Evolutionary conservation across 2,329 filamentous ascomycete species (phyloP), one percentile per base, ranked within the genome.

Genomic region (Fusarium nygamai): DNA sequence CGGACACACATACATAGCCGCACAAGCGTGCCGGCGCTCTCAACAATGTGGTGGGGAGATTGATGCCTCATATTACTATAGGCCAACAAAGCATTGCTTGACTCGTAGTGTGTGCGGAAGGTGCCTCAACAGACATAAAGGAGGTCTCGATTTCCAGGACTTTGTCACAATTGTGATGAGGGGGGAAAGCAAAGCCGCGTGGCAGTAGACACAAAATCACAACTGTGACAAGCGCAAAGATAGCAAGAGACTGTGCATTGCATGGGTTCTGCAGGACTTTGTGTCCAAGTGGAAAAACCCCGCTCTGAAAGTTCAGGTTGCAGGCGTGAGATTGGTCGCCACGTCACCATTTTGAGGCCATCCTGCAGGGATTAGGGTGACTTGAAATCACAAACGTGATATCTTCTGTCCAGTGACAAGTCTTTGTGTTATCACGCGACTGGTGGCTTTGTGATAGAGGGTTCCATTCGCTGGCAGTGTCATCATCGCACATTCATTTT

Each of bases 301-400:
- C 33, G 62, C 58, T 46, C 14, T 36, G 20, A n/a, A 9, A 33
- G 33, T 5, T 56, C 24, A 61, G 46, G n/a, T 34, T 38, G 7
- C 34, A 24, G 27, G 33, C 13, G 22, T 29, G 17, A 65, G 58
- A 63, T 53, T 63, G 58, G 39, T 16, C 24, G 57, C 31, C 62
- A 62, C 62, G 62, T 63, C 46, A 53, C 31, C 27, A 9, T 34
- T 39, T 63, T 46, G 58, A 63, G 58, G 46, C 58, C 62, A 38
- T 14, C 62, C 7, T 31, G 19, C 62, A 31, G 36, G 38, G 57
- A 62, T 51, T 48, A 44, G 57, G 22, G 12, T 33, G 13, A 16
- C 33, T 44, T 38, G 31, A 34, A 62, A 64, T 62, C 31, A 62
- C 38, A 51, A 64, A 38, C 33, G 57, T 51, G 57, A 51, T 62